Evolutionary conservation across 2,329 filamentous ascomycete genomes (phyloP).

Genomic region (Microsporum ferrugineum): DNA sequence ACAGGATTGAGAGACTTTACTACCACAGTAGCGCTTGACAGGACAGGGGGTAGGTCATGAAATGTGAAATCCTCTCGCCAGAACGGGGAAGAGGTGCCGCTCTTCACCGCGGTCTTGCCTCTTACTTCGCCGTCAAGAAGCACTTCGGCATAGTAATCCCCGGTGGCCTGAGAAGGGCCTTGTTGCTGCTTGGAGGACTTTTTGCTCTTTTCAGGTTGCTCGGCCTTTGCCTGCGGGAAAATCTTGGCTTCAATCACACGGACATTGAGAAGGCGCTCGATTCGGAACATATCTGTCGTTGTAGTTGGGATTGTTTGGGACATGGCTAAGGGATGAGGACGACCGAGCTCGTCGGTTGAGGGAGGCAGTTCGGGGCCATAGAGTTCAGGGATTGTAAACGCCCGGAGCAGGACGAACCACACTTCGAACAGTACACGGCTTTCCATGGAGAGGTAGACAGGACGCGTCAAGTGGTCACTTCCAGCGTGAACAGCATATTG

Average conservation of each 20-base stretch:
- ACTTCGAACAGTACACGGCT: slow-evolving; percentile 87
- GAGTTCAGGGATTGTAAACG: slow-evolving; percentile 83
- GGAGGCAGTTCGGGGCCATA: slow-evolving; percentile 53
- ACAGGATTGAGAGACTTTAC: slow-evolving; percentile 38
- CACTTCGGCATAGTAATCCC: slow-evolving; percentile 40
- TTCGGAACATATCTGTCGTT: slow-evolving; percentile 52
- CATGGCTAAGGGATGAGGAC: slow-evolving; percentile 20
- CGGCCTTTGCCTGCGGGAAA: slow-evolving; percentile 25
- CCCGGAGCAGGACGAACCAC: slow-evolving; percentile 85
- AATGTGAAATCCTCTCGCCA: slow-evolving; percentile 41
- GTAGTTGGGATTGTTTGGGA: slow-evolving; percentile 22
- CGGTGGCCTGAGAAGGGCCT: slow-evolving; percentile 18
- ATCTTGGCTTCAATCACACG: slow-evolving; percentile 53
- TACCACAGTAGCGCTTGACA: slow-evolving; percentile 37
- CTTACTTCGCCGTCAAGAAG: slow-evolving; percentile 39
- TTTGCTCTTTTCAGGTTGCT: slow-evolving; percentile 23
- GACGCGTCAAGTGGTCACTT: slow-evolving; percentile 65
- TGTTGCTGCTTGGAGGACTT: slow-evolving; percentile 25
- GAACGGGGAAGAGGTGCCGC: slow-evolving; percentile 36
- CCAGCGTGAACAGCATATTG: slow-evolving; percentile 70
- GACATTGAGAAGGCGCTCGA: slow-evolving; percentile 50
- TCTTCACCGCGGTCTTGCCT: slow-evolving; percentile 39
- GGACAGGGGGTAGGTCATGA: slow-evolving; percentile 36
- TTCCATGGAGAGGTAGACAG: slow-evolving; percentile 79
- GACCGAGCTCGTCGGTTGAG: slow-evolving; percentile 34